Conservation (phyloP, 106 monocot genomes). For the Triglochin maritima region DNA sequence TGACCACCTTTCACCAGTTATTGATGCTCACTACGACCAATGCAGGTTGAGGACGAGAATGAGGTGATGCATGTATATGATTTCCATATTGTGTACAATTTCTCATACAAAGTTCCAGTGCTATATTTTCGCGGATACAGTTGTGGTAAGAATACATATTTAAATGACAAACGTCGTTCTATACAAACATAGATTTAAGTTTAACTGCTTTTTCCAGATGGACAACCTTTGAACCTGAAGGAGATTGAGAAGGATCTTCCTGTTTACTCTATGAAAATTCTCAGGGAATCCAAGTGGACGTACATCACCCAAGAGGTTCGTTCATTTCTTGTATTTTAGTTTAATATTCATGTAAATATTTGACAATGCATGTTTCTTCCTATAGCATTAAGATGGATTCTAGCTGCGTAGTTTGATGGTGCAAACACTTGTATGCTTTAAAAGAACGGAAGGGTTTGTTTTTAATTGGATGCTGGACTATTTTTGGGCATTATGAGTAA, state of each 20-base stretch:
- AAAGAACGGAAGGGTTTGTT: neutral
- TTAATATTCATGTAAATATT: neutral
- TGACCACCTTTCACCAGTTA: neutral
- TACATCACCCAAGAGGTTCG: slow-evolving; percentile 79
- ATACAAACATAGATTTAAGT: neutral
- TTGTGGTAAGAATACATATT: slow-evolving; percentile 31
- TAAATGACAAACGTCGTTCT: neutral
- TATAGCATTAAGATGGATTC: neutral
- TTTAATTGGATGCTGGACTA: neutral
- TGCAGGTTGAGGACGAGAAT: slow-evolving; percentile 34
- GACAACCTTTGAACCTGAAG: slow-evolving; percentile 36
- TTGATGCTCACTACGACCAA: neutral
- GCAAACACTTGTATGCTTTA: neutral
- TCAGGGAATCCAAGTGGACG: slow-evolving; percentile 82
- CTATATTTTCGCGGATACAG: slow-evolving; percentile 75
- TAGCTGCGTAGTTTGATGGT: neutral
- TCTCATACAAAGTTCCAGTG: slow-evolving; percentile 71
- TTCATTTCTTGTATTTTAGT: neutral
- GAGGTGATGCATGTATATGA: slow-evolving; percentile 41
- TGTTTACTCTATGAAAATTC: slow-evolving; percentile 27
- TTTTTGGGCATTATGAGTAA: neutral
- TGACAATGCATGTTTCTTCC: neutral
- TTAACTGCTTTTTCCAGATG: slow-evolving; percentile 39
- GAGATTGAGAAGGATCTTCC: slow-evolving; percentile 63
- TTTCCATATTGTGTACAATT: slow-evolving; percentile 83